Percentiles rank a stretch among this genome's conserved stretches.
Evolutionary conservation across 2,329 filamentous ascomycete species (phyloP).

Genomic region (Aspergillus piperis): DNA sequence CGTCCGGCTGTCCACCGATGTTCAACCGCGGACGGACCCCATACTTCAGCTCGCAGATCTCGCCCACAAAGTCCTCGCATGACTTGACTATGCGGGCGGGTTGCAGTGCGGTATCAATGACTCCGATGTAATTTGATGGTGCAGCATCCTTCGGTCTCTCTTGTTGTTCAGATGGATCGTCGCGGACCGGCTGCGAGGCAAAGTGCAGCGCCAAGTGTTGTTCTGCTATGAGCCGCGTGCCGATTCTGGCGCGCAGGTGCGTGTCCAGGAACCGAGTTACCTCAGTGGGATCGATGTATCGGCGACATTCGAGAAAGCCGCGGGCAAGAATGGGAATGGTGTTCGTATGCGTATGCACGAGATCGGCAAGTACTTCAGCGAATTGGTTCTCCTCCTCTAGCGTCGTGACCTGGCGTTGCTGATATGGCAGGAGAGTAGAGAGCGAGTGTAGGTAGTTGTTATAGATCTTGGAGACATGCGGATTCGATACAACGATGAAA

Average conservation of each 20-base stretch:
- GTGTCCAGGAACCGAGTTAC: slow-evolving; percentile 93
- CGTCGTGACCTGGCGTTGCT: slow-evolving; percentile 69
- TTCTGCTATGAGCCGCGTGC: slow-evolving; percentile 89
- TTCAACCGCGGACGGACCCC: slow-evolving; percentile 78
- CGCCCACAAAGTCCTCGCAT: slow-evolving; percentile 87
- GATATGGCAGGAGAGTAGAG: slow-evolving; percentile 84
- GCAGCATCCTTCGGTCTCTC: slow-evolving; percentile 21
- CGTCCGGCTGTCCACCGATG: slow-evolving; percentile 81
- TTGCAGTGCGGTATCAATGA: slow-evolving; percentile 86
- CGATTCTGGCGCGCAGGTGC: slow-evolving; percentile 89
- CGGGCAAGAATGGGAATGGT: slow-evolving; percentile 91
- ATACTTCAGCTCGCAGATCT: slow-evolving; percentile 96
- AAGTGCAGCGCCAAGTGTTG: slow-evolving; percentile 92
- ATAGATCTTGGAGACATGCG: slow-evolving; percentile 91
- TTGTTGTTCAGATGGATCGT: slow-evolving; percentile 34
- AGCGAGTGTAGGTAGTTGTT: slow-evolving; percentile 94
- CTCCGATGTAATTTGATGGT: slow-evolving; percentile 74
- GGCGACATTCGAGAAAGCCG: slow-evolving; percentile 88
- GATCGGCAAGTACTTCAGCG: slow-evolving; percentile 86
- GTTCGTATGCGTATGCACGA: slow-evolving; percentile 92
- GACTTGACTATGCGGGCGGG: slow-evolving; percentile 79
- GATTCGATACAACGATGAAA: slow-evolving; percentile 98
- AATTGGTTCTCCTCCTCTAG: slow-evolving; percentile 88
- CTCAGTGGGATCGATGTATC: slow-evolving; percentile 79
- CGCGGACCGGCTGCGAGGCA: slow-evolving; percentile 70